Percentiles rank a stretch among this genome's conserved stretches.
Conservation (phyloP, 176 grass and related monocot genomes). For the Oryza officinalis region DNA sequence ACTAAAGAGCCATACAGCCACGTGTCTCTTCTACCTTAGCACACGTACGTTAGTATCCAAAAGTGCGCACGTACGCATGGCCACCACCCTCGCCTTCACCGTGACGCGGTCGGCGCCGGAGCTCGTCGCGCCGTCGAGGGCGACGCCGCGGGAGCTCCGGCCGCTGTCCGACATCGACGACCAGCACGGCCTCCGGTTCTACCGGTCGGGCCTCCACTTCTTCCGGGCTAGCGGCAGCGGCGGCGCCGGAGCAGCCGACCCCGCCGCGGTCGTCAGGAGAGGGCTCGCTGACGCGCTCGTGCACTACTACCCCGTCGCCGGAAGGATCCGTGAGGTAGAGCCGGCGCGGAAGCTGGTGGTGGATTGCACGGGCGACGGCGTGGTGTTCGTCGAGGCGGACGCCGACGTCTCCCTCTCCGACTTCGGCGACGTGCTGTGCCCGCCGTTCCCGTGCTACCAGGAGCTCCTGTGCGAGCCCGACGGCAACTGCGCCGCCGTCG, state of each 20-base stretch:
- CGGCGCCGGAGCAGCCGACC: neutral
- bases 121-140: neutral
- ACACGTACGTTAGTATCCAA: too few relatives aligned
- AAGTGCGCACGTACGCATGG: neutral
- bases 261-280: conserved; percentile 2
- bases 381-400: conserved; percentile 15
- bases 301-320: conserved; percentile 45
- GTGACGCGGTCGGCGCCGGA: neutral
- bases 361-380: conserved; percentile 31
- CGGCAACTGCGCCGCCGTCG: neutral
- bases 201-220: conserved; percentile 15
- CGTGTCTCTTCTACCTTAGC: too few relatives aligned
- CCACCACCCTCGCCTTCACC: neutral
- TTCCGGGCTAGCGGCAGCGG: neutral
- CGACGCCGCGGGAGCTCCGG: neutral
- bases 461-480: neutral
- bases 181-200: conserved; percentile 27
- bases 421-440: neutral
- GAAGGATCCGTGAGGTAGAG: conserved; percentile 28
- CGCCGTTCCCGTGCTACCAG: neutral
- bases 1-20: neutral
- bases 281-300: conserved; percentile 39
- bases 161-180: neutral
- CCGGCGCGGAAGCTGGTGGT: conserved; percentile 19
- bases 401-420: conserved; percentile 1